Conservation (phyloP, 768 basidiomycete species). For the Nidularia sp. region DNA sequence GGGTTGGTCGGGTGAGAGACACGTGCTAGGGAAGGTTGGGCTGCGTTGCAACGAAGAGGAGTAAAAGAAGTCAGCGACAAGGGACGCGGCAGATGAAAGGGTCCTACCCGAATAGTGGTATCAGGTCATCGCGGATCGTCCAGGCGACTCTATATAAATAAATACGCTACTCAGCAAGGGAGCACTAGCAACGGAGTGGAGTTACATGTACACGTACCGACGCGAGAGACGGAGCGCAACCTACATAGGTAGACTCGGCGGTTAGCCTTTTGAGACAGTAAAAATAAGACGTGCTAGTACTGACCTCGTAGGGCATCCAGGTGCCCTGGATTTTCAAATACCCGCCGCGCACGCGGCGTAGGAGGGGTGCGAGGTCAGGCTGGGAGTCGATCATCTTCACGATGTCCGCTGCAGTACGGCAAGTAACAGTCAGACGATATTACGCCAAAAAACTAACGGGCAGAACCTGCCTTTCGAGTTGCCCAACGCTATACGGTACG, state of each 20-base stretch:
- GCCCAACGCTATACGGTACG: constrained; percentile 55
- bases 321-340: constrained; percentile 92
- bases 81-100: too few species aligned
- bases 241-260: constrained; percentile 27
- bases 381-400: constrained; percentile 92
- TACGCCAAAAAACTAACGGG: neutral
- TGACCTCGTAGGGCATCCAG: constrained; percentile 89
- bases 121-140: constrained; percentile 80
- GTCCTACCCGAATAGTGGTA: constrained; percentile 92
- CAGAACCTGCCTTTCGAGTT: constrained; percentile 72
- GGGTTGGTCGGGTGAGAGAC: constrained; percentile 79
- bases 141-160: constrained; percentile 66
- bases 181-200: constrained; percentile 4
- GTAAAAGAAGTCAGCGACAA: neutral
- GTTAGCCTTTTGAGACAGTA: constrained; percentile 4
- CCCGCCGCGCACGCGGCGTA: constrained; percentile 81
- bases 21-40: constrained; percentile 80
- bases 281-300: constrained; percentile 10
- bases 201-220: constrained; percentile 41
- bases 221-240: constrained; percentile 77
- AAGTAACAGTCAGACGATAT: constrained; percentile 3
- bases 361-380: constrained; percentile 77
- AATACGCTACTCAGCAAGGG: too few species aligned
- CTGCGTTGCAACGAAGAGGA: constrained; percentile 28
- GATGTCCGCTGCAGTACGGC: constrained; percentile 64